Percentiles rank a stretch among this genome's conserved stretches.
phyloP scores from a whole-genome alignment of 768 basidiomycete genomes.

The Phylloporus sp. region DNA sequence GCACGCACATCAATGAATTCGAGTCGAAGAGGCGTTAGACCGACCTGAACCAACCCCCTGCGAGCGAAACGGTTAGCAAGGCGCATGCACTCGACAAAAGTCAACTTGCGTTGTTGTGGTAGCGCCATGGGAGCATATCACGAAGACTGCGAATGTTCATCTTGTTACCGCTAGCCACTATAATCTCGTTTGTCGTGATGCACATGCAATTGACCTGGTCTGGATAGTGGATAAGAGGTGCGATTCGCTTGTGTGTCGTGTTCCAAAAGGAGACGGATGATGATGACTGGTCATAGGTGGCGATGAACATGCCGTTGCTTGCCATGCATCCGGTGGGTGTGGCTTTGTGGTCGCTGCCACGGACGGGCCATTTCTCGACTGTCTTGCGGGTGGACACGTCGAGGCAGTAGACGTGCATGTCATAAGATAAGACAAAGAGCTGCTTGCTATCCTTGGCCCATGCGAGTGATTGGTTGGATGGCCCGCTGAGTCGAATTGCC shows the following conservation, averaged over 20 bases:
- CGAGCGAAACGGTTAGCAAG: too few species aligned
- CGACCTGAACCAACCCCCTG: too few species aligned
- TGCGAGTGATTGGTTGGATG: not conserved
- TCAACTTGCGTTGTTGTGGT: not conserved
- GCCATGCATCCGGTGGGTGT: too few species aligned
- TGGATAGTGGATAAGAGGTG: too few species aligned
- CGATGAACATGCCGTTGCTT: too few species aligned
- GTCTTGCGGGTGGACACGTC: not conserved
- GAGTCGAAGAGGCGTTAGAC: too few species aligned
- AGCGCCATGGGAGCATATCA: not conserved
- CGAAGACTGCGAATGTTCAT: not conserved
- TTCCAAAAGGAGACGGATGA: conserved; percentile 9
- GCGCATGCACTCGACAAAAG: too few species aligned
- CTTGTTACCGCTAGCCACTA: not conserved
- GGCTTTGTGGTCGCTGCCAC: not conserved
- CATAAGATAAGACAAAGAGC: not conserved
- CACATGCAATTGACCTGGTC: not conserved
- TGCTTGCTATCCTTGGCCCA: not conserved
- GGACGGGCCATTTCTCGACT: not conserved
- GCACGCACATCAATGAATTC: too few species aligned
- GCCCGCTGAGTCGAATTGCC: not conserved
- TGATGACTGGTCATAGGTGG: not conserved
- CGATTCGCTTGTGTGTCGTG: not conserved
- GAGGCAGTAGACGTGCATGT: not conserved
- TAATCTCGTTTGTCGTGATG: not conserved